Evolutionary conservation across 495 filamentous ascomycete species (phyloP), one percentile per base, ranked within the genome.

Genomic region (Aspergillus saccharolyticus): DNA sequence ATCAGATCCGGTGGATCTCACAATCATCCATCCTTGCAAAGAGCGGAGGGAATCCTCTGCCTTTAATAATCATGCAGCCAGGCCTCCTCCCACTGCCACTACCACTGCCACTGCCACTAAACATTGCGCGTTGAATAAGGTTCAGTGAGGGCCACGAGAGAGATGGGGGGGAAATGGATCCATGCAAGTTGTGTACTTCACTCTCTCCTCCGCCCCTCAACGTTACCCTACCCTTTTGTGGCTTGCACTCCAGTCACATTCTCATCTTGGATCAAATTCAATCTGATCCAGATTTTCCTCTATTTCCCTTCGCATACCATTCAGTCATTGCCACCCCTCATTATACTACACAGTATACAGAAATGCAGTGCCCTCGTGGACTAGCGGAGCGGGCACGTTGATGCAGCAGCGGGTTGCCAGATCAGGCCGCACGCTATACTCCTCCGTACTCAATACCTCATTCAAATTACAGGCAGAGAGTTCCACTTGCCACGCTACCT

Each of bases 331-430:
- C 33, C 33, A 9, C 33, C 33, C 33, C 2, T 39, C 12, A 2
- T 39, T 39, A 9, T 39, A 15, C 33, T n/a, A n/a, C n/a, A n/a
- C n/a, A n/a, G n/a, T n/a, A n/a, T n/a, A n/a, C 19, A 22, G 16
- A 47, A 22, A 47, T 21, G 18, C 17, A 47, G 44, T 7, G 14
- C 12, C 18, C 44, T 21, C 19, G 44, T 22, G 22, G 18, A 19
- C 44, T 5, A 22, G 12, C 25, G 4, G 44, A 22, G 12, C 18
- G 44, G 44, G 19, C 44, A 22, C 22, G 16, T 15, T 9, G 49
- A 52, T 20, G 47, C 42, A 25, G 54, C 46, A 56, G 33, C 21
- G 46, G 54, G 54, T 51, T 56, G 49, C 49, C 54, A 51, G 49
- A 56, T 56, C 54, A 56, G 33, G 47, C 44, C 33, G 20, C 46